Base-by-base conservation (phyloP, 2,329 filamentous ascomycete genomes). In the Beauveria asiatica region DNA sequence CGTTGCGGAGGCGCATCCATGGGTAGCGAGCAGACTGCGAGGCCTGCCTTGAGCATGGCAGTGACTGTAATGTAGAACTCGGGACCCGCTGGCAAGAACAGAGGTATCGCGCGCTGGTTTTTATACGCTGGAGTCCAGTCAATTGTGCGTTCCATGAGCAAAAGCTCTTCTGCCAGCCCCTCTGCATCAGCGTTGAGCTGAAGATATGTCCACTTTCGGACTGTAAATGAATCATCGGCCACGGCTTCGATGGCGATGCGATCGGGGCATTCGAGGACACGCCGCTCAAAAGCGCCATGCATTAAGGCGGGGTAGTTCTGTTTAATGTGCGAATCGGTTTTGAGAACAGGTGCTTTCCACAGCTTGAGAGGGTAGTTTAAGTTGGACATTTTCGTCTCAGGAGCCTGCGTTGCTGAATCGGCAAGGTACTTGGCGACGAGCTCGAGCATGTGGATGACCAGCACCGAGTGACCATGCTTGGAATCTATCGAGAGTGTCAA, bases 21-120 rank as follows among this genome's bases (percentile, higher is more conserved):
- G 1, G 55, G 60, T 13, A 62, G 37, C 4, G 55, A 54, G 51
- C 60, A 62, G 33, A 62, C 46, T 17, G 55, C 55, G 1, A 58
- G 44, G 21, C 60, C 50, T 10, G 49, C 27, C 56, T 62, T 62
- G 60, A 57, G 49, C 49, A 64, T 64, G 11, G 72, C 51, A 11
- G 64, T 61, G 33, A 61, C 54, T 16, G 37, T 52, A n/a, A 63
- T 59, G 39, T 56, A 56, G 17, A 63, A 56, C 17, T 63, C 62
- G 46, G 59, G 44, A 25, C 59, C 46, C 17, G 49, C 54, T 8
- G 62, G 59, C 10, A 63, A 55, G 44, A 63, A 61, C 10, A 63
- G 17, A 6, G 62, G 62, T 19, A 63, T 60, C 6, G 50, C 57
- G 21, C 57, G 57, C 44, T 60, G 57, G 57, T 41, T 54, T 33